Evolutionary conservation across 2,329 filamentous ascomycete genomes (phyloP), one percentile per base, ranked within the genome.

Genomic region (Cercospora nicotianae): DNA sequence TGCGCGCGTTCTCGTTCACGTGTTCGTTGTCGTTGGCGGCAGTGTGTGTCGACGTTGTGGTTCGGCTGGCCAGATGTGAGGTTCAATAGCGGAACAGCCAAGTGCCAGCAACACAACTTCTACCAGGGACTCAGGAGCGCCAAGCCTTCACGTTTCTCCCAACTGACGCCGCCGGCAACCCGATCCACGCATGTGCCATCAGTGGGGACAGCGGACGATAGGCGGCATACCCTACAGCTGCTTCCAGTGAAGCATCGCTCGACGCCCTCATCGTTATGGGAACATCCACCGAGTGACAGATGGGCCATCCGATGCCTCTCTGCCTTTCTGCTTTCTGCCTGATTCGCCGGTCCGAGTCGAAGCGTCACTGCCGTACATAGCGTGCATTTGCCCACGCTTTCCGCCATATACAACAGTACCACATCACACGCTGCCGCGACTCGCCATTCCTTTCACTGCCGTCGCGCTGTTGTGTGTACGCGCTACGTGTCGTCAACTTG

Each of bases 11-110:
- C 16, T n/a, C 16, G 13, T 31, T 33, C 30, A 33, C 26, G 26
- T 58, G 53, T 13, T 58, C 53, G 53, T 18, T 33, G 53, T 58
- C 45, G 45, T 31, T 5, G 26, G 53, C 16, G 53, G 53, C 9
- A 31, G 53, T n/a, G 13, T 12, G 53, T 18, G 20, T 12, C 53
- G 53, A 58, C 13, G 26, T 58, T 30, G 53, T 31, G 53, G 53
- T 58, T 30, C 10, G 26, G 30, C 10, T 30, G 30, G 30, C 30
- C 23, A 28, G 53, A 33, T 58, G 53, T 58, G 53, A n/a, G n/a
- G 53, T 58, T 58, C 53, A 58, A 58, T 58, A 58, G 53, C 53
- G 20, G 26, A 58, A 58, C 20, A 58, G 53, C 53, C 53, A 58
- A 58, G 53, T 58, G 53, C 53, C 53, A 58, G 53, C 53, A 58